Conservation (phyloP, 1,284 basidiomycete species). For the Microbotryum lychnidis-dioicae region DNA sequence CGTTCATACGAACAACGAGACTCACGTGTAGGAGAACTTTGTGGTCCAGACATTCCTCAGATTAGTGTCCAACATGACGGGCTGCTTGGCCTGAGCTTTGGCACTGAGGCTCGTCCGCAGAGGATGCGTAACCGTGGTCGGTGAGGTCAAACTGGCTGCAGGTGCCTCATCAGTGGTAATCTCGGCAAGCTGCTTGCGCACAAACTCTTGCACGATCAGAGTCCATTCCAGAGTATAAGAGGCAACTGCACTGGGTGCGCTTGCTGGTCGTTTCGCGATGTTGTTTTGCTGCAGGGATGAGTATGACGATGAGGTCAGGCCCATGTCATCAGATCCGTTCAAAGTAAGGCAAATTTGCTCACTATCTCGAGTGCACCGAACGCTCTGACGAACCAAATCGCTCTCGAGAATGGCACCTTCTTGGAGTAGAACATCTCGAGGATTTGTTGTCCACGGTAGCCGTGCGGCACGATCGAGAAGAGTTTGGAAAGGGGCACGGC, state of each 20-base stretch:
- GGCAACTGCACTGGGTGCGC: slow-evolving; percentile 50
- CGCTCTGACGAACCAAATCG: slow-evolving; percentile 90
- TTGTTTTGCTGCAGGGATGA: slow-evolving; percentile 42
- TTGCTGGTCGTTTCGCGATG: slow-evolving; percentile 43
- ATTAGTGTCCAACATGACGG: slow-evolving; percentile 56
- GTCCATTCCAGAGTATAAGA: slow-evolving; percentile 87
- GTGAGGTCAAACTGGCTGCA: slow-evolving; percentile 46
- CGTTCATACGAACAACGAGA: slow-evolving; percentile 1
- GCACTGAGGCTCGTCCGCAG: slow-evolving; percentile 47
- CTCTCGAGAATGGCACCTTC: slow-evolving; percentile 73
- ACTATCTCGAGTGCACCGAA: slow-evolving; percentile 87
- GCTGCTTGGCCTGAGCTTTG: not conserved
- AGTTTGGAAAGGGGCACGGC: slow-evolving; percentile 79
- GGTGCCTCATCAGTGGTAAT: slow-evolving; percentile 73
- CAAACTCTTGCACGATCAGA: slow-evolving; percentile 70
- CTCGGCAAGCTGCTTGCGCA: slow-evolving; percentile 80
- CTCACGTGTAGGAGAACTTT: slow-evolving; percentile 69
- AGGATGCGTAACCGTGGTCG: not conserved
- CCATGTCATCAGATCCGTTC: slow-evolving; percentile 33
- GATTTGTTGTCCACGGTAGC: slow-evolving; percentile 84
- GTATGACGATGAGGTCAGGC: slow-evolving; percentile 37
- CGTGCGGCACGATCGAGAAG: slow-evolving; percentile 82
- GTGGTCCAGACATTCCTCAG: slow-evolving; percentile 66
- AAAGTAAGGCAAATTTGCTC: not conserved
- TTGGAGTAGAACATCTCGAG: slow-evolving; percentile 77